These are phyloP conservation scores for Hyaloraphidium curvatum DNA, from an alignment of 192 early-diverging fungal species.

Conservation along the genomic window DNA sequence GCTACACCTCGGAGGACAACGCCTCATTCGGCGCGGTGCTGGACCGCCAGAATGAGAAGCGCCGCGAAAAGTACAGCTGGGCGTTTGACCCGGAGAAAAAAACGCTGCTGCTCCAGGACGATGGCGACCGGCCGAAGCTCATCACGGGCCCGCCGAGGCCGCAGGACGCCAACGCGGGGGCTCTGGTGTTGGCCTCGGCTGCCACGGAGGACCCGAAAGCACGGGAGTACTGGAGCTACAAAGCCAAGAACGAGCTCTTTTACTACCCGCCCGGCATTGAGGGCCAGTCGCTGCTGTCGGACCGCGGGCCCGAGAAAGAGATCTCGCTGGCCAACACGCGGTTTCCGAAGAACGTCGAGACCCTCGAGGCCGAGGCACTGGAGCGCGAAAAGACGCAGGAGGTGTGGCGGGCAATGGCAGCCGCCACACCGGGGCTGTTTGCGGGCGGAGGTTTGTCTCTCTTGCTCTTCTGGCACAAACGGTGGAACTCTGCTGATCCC, in stretches of 20 bases:
- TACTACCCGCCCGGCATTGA: not conserved
- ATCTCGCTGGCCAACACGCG: not conserved
- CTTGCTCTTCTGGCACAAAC: too few relatives aligned
- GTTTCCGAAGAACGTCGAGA: not conserved
- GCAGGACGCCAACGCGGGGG: not conserved
- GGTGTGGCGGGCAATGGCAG: not conserved
- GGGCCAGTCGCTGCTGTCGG: not conserved
- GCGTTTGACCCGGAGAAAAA: constrained; percentile 40
- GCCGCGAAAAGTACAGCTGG: constrained; percentile 39
- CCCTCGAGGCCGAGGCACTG: not conserved
- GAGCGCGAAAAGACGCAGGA: not conserved
- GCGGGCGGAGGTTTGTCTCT: not conserved
- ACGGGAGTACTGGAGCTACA: not conserved
- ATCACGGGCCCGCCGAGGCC: not conserved
- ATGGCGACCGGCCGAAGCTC: not conserved
- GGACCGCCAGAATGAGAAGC: constrained; percentile 33
- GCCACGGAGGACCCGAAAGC: not conserved
- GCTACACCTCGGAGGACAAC: constrained; percentile 67
- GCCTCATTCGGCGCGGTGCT: constrained; percentile 49
- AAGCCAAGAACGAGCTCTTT: not conserved
- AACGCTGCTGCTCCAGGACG: not conserved
- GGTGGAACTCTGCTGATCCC: too few relatives aligned
- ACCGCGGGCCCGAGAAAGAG: not conserved
- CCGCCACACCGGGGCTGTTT: not conserved
- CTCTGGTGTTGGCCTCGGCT: not conserved